Base-by-base conservation (phyloP, 352 stramenopile species). In the Phytophthora tentaculata region DNA sequence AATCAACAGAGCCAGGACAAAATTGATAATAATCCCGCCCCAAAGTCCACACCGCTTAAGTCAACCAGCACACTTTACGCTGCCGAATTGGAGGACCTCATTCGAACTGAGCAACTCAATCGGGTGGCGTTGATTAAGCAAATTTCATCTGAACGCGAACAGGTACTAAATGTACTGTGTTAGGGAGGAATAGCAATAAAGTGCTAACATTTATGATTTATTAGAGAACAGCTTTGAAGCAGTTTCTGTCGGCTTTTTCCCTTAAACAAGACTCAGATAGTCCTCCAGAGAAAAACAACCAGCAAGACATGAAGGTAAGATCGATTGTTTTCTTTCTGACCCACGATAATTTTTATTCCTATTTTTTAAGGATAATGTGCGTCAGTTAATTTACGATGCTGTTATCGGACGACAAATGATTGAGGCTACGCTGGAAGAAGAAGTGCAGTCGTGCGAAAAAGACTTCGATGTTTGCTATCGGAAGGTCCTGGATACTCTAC, bases 391-490 rank as follows among this genome's bases (percentile, higher is more conserved):
- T 16, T 87, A 91, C 20, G 86, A 94, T 26, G 79, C 83, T 13
- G 73, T 94, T 5, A 85, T 94, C 14, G 86, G 86, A 0, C 77
- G 87, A 22, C 71, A 94, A 67, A 83, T 92, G 69, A 71, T 94
- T 8, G 76, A 86, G 47, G 64, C 77, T 2, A 74, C 85, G 1
- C 53, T 94, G 10, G 77, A 85, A n/a, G 76, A 88, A 28, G 76
- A 94, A 67, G 71, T 75, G 14, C 20, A 68, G 1, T 43, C 55
- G 28, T 81, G 71, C 41, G 79, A 90, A 16, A 61, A 76, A 2
- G 79, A 88, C 14, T 81, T 76, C 29, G 60, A 69, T 28, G 7
- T 37, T 26, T 61, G 48, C 3, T 89, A 83, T 61, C 62, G 61
- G 5, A 48, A 53, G 2, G 48, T 90, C 8, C 26, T 91, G 1